Evolutionary conservation across 352 stramenopile species (phyloP).

Genomic region (Phytopythium vexans): DNA sequence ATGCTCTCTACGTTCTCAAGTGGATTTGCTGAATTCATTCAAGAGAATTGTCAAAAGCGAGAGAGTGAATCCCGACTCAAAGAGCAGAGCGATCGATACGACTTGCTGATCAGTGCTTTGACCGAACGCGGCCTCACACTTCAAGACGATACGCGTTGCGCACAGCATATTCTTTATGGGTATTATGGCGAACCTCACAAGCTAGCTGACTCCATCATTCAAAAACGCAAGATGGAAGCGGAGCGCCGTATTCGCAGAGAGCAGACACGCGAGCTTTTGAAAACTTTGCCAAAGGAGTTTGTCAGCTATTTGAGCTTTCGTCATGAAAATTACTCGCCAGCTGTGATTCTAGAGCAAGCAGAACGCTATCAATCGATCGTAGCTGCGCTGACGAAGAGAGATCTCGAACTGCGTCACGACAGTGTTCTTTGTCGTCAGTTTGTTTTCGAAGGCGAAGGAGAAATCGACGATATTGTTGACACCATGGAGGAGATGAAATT

Average conservation of each 20-base stretch:
- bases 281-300: slow-evolving; percentile 6
- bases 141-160: slow-evolving; percentile 1
- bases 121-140: slow-evolving; percentile 1
- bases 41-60: too few species aligned
- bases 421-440: slow-evolving; percentile 3
- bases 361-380: slow-evolving; percentile 3
- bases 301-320: slow-evolving; percentile 2
- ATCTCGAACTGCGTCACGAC: slow-evolving; percentile 4
- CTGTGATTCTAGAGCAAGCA: slow-evolving; percentile 3
- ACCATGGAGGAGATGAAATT: slow-evolving; percentile 22
- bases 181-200: too few species aligned
- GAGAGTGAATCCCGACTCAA: not conserved
- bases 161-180: too few species aligned
- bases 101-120: slow-evolving; percentile 2
- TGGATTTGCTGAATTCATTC: too few species aligned
- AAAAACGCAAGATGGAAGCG: too few species aligned
- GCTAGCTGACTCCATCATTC: too few species aligned
- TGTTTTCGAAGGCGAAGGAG: not conserved
- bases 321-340: slow-evolving; percentile 4
- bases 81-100: slow-evolving; percentile 6
- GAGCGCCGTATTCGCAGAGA: too few species aligned
- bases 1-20: not conserved
- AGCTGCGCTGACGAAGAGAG: not conserved
- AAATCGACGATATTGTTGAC: slow-evolving; percentile 8
- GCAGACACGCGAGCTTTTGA: too few species aligned